Evolutionary conservation across 768 basidiomycete species (phyloP).

Genomic region (Naganishia friedmannii): DNA sequence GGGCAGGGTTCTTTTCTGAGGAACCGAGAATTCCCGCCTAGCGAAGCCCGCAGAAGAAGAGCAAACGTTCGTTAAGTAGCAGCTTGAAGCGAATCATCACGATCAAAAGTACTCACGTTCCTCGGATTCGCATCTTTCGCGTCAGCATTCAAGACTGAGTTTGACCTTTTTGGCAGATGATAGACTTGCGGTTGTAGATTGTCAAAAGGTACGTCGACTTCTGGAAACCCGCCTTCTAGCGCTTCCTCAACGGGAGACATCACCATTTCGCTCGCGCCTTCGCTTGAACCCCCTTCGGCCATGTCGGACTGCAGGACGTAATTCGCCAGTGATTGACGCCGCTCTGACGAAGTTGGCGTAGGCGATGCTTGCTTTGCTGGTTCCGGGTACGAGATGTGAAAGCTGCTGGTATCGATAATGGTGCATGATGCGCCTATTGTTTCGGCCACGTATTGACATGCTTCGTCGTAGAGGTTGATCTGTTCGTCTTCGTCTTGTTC

Average conservation of each 20-base stretch:
- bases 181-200: slow-evolving; percentile 7
- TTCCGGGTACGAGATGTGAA: slow-evolving; percentile 47
- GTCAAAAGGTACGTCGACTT: neutral
- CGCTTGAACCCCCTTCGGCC: neutral
- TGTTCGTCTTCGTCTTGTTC: slow-evolving; percentile 10
- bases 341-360: neutral
- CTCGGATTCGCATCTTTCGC: neutral
- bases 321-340: too few species aligned
- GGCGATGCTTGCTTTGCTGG: too few species aligned
- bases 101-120: neutral
- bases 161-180: slow-evolving; percentile 5
- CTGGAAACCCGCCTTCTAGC: neutral
- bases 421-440: slow-evolving; percentile 46
- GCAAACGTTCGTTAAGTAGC: too few species aligned
- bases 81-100: neutral
- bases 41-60: neutral
- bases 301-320: neutral
- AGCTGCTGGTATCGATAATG: slow-evolving; percentile 44
- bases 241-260: neutral
- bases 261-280: neutral
- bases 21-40: slow-evolving; percentile 4
- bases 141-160: too few species aligned
- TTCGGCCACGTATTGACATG: slow-evolving; percentile 41
- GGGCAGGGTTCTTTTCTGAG: neutral
- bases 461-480: slow-evolving; percentile 43